phyloP scores from a whole-genome alignment of 305 asterid species.

The Nicotiana rustica region DNA sequence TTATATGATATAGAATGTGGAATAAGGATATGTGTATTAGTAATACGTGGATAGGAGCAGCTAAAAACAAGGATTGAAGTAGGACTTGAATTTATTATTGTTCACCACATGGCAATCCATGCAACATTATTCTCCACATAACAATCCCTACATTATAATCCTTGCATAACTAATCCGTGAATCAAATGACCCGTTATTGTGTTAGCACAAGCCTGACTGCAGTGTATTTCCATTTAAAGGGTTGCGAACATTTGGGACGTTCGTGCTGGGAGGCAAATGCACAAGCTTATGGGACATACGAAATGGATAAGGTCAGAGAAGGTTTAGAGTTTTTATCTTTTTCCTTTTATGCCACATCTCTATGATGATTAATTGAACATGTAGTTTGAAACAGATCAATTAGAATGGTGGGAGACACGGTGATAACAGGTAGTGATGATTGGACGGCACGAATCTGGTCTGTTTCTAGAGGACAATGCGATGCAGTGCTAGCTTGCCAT shows the following conservation, averaged over 20 bases:
- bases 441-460: constrained; percentile 99
- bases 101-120: constrained; percentile 19
- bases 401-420: constrained; percentile 94
- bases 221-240: constrained; percentile 51
- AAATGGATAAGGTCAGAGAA: constrained; percentile 85
- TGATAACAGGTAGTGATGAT: constrained; percentile 97
- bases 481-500: constrained; percentile 93
- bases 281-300: constrained; percentile 90
- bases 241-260: constrained; percentile 93
- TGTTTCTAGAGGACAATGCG: constrained; percentile 88
- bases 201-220: constrained; percentile 42
- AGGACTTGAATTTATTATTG: background rate
- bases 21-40: background rate
- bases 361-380: constrained; percentile 39
- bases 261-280: constrained; percentile 91
- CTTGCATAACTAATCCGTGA: background rate
- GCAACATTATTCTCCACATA: background rate
- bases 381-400: constrained; percentile 71
- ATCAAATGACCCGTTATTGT: background rate
- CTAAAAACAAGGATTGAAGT: constrained; percentile 1
- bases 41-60: background rate
- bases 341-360: constrained; percentile 32
- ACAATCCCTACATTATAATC: background rate
- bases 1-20: background rate
- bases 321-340: constrained; percentile 33